Conservation (phyloP, 2,329 filamentous ascomycete genomes). For the Ophiostoma himal-ulmi region DNA sequence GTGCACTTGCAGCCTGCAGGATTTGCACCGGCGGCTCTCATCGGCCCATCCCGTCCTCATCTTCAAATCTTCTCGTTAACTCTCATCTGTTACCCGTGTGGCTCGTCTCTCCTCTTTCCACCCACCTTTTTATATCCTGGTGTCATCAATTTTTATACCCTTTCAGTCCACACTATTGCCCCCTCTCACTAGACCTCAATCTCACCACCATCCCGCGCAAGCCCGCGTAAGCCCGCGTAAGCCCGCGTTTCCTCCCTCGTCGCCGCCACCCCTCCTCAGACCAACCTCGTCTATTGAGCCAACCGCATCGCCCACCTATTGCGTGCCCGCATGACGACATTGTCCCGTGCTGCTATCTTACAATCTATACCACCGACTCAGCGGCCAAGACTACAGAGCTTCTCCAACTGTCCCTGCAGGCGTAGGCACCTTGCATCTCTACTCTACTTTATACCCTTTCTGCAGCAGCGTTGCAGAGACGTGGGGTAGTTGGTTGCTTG, state of each 20-base stretch:
- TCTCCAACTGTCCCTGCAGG: constrained; percentile 3
- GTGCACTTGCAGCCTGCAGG: neutral
- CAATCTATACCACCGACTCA: constrained; percentile 13
- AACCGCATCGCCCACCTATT: constrained; percentile 21
- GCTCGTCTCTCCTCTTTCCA: neutral
- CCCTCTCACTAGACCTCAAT: neutral
- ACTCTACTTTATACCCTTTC: neutral
- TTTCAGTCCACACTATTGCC: neutral
- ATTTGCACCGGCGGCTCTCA: constrained; percentile 13
- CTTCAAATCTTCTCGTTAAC: neutral
- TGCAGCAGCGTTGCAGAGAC: neutral
- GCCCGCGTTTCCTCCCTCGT: neutral
- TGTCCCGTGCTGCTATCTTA: constrained; percentile 13
- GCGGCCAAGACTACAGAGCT: neutral
- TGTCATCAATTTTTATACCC: neutral
- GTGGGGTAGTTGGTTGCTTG: neutral
- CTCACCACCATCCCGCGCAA: constrained; percentile 3
- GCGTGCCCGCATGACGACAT: constrained; percentile 28
- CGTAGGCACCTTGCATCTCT: neutral
- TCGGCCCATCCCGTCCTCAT: constrained; percentile 8
- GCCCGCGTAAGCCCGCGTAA: neutral
- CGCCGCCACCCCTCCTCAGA: neutral
- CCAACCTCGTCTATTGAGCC: constrained; percentile 9
- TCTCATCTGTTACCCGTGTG: neutral
- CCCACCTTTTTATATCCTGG: constrained; percentile 6